These are phyloP conservation scores for Fusarium redolens DNA, from an alignment of 2,329 filamentous ascomycete species.

Conservation along the genomic window DNA sequence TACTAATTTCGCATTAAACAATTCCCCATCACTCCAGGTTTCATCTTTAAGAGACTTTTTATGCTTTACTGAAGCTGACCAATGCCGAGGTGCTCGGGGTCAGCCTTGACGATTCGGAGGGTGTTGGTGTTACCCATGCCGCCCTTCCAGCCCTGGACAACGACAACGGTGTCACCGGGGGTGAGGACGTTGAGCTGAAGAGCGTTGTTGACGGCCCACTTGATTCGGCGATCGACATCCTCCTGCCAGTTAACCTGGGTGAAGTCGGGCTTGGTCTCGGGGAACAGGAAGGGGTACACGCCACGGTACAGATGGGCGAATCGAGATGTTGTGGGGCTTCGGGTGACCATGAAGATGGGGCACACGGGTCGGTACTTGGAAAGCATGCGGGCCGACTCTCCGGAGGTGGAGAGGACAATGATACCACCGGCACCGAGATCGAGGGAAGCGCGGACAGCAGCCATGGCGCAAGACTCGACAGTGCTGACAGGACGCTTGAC, in stretches of 20 bases:
- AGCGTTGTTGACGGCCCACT: slow-evolving; percentile 93
- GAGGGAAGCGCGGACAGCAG: slow-evolving; percentile 92
- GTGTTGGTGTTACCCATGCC: slow-evolving; percentile 95
- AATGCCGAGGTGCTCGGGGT: slow-evolving; percentile 68
- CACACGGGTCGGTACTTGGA: slow-evolving; percentile 99
- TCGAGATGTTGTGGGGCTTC: slow-evolving; percentile 83
- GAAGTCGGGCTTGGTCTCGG: slow-evolving; percentile 95
- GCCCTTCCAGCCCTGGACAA: slow-evolving; percentile 91
- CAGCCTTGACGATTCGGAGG: slow-evolving; percentile 71
- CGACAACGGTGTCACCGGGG: slow-evolving; percentile 80
- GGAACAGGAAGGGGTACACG: slow-evolving; percentile 97
- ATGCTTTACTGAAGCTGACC: slow-evolving; percentile 53
- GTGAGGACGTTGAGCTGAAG: slow-evolving; percentile 82
- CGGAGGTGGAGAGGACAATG: slow-evolving; percentile 94
- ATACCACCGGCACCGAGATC: slow-evolving; percentile 98
- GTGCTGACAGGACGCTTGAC: slow-evolving; percentile 86
- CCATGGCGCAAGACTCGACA: slow-evolving; percentile 95
- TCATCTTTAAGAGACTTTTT: slow-evolving; percentile 21
- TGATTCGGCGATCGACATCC: slow-evolving; percentile 96
- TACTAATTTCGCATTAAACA: slow-evolving; percentile 46
- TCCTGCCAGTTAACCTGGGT: slow-evolving; percentile 95
- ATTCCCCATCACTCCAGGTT: slow-evolving; percentile 21
- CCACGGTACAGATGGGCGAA: slow-evolving; percentile 97
- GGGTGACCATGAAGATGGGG: slow-evolving; percentile 99
- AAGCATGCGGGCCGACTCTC: slow-evolving; percentile 91